A percentile compares a stretch with the other conserved stretches of the same genome.
phyloP scores from a whole-genome alignment of 164 flowering plant species.

The Umbilicus rupestris region DNA sequence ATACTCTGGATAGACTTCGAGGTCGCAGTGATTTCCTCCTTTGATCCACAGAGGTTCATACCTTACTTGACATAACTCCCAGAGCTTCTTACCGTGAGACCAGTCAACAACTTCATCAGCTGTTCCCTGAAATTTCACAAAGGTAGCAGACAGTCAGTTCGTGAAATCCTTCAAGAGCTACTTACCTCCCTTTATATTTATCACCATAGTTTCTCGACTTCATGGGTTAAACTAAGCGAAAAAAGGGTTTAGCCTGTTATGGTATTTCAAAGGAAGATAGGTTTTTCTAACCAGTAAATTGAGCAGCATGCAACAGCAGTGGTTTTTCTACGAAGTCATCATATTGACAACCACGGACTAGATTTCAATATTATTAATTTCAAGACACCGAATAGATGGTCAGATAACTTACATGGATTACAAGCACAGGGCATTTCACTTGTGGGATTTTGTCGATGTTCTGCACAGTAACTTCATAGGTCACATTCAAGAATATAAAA shows the following conservation, averaged over 20 bases:
- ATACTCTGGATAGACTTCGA: conserved; percentile 75
- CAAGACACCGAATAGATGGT: neutral
- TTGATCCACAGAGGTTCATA: conserved; percentile 85
- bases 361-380: neutral
- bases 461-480: conserved; percentile 24
- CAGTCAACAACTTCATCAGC: conserved; percentile 82
- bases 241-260: no score
- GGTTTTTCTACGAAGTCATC: neutral
- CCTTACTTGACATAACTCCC: conserved; percentile 77
- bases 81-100: conserved; percentile 83
- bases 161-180: neutral
- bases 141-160: neutral
- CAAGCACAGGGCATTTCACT: conserved; percentile 57
- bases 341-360: neutral
- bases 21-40: conserved; percentile 79
- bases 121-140: conserved; percentile 45
- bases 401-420: conserved; percentile 49
- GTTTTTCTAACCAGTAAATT: no score
- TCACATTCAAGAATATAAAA: conserved; percentile 6
- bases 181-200: no score
- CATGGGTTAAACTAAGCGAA: no score
- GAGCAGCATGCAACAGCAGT: no score
- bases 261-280: no score
- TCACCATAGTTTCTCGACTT: no score
- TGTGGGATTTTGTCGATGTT: conserved; percentile 54